Conservation (phyloP, 2,329 filamentous ascomycete genomes). For the Didymella lethalis region DNA sequence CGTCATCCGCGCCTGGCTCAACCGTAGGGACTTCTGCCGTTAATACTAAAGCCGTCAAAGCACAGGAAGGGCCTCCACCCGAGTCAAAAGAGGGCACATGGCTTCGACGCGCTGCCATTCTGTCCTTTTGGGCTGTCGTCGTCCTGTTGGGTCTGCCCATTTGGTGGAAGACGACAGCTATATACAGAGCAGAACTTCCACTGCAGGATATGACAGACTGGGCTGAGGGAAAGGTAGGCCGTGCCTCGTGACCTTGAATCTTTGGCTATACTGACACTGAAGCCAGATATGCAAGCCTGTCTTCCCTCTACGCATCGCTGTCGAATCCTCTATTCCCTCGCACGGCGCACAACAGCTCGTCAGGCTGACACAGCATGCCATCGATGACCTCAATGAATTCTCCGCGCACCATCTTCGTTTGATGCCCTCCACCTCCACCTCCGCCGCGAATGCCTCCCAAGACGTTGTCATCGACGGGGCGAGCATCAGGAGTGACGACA, state of each 20-base stretch:
- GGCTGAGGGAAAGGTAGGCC: slow-evolving; percentile 81
- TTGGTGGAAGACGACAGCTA: slow-evolving; percentile 95
- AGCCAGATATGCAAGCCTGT: slow-evolving; percentile 84
- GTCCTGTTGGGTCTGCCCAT: slow-evolving; percentile 84
- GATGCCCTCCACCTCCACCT: slow-evolving; percentile 59
- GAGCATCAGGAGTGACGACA: slow-evolving; percentile 44
- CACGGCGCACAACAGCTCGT: slow-evolving; percentile 77
- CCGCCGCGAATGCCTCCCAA: slow-evolving; percentile 44
- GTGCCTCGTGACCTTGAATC: neutral
- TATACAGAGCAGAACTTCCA: slow-evolving; percentile 85
- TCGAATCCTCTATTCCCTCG: slow-evolving; percentile 73
- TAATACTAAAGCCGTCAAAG: slow-evolving; percentile 10
- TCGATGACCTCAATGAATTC: slow-evolving; percentile 88
- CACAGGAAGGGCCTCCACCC: slow-evolving; percentile 67
- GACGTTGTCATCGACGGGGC: slow-evolving; percentile 43
- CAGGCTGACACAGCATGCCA: slow-evolving; percentile 80
- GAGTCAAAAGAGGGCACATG: slow-evolving; percentile 75
- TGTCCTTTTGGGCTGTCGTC: slow-evolving; percentile 91
- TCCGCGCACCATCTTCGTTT: slow-evolving; percentile 82
- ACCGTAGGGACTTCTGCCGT: slow-evolving; percentile 11
- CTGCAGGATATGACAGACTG: slow-evolving; percentile 87
- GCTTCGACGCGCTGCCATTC: slow-evolving; percentile 76
- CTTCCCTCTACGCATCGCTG: slow-evolving; percentile 82
- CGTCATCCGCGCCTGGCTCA: slow-evolving; percentile 27
- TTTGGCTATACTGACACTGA: slow-evolving; percentile 14